phyloP scores from a whole-genome alignment of 2,329 filamentous ascomycete genomes.

The Aphanocladium album region DNA sequence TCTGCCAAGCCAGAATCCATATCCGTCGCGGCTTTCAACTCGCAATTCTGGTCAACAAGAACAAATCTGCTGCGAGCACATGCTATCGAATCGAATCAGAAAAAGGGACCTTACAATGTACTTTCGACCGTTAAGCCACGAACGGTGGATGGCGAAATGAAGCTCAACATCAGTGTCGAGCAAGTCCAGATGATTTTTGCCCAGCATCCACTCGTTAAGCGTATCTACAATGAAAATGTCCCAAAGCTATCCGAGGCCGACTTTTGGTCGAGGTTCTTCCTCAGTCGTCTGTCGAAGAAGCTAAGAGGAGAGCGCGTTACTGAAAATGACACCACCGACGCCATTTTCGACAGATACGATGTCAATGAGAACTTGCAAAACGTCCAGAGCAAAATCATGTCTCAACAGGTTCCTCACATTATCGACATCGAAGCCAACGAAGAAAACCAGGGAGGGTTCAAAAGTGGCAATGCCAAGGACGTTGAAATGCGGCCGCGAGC shows the following conservation, averaged over 20 bases:
- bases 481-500: constrained; percentile 78
- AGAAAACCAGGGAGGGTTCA: constrained; percentile 82
- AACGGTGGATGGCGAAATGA: constrained; percentile 67
- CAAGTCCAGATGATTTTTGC: constrained; percentile 90
- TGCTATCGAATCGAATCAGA: constrained; percentile 82
- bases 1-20: constrained; percentile 80
- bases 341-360: constrained; percentile 81
- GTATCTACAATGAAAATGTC: constrained; percentile 89
- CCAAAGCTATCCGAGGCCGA: constrained; percentile 71
- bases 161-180: constrained; percentile 81
- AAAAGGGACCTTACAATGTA: constrained; percentile 87
- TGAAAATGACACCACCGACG: constrained; percentile 70
- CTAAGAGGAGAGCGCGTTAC: constrained; percentile 82
- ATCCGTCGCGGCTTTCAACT: constrained; percentile 73
- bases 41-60: constrained; percentile 91
- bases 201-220: constrained; percentile 86
- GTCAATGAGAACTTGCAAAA: constrained; percentile 60
- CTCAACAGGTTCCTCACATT: constrained; percentile 73
- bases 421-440: constrained; percentile 94
- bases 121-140: constrained; percentile 68
- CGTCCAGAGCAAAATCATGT: constrained; percentile 49
- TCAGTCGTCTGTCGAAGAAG: constrained; percentile 84
- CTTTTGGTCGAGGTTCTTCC: constrained; percentile 94
- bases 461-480: constrained; percentile 78
- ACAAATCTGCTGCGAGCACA: constrained; percentile 82